phyloP scores from a whole-genome alignment of 177 flowering plant species.

The Tripterygium wilfordii region DNA sequence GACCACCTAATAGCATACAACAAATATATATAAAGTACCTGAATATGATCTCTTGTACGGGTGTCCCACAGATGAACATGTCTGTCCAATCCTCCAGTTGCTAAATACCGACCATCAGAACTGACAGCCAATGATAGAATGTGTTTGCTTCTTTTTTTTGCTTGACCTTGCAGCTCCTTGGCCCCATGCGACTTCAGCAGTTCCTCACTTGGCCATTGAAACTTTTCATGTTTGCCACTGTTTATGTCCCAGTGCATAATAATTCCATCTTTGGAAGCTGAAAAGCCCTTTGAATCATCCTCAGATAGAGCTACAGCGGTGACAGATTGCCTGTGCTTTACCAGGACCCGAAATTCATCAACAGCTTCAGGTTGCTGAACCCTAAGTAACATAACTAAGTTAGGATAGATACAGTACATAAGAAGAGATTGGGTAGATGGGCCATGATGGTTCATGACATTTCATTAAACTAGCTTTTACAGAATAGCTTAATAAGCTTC shows the following conservation, averaged over 20 bases:
- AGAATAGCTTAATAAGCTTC: too few relatives aligned
- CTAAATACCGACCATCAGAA: constrained; percentile 70
- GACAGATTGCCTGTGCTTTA: constrained; percentile 78
- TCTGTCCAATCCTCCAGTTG: constrained; percentile 90
- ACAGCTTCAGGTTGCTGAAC: constrained; percentile 48
- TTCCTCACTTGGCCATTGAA: constrained; percentile 72
- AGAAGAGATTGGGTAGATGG: too few relatives aligned
- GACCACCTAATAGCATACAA: too few relatives aligned
- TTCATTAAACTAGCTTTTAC: too few relatives aligned
- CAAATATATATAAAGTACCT: constrained; percentile 34
- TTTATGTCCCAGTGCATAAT: constrained; percentile 88
- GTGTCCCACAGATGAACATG: constrained; percentile 97
- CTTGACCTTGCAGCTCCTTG: constrained; percentile 62
- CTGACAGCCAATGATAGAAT: constrained; percentile 57
- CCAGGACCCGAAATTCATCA: constrained; percentile 49
- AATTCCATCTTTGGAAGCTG: constrained; percentile 96
- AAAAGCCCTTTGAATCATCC: constrained; percentile 78
- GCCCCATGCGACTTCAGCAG: constrained; percentile 64
- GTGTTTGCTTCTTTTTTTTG: constrained; percentile 58
- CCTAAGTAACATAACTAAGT: too few relatives aligned
- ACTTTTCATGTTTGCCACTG: constrained; percentile 70
- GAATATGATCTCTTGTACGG: constrained; percentile 77
- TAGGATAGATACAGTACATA: too few relatives aligned
- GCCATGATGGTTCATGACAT: too few relatives aligned
- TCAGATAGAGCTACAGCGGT: constrained; percentile 81